A percentile compares a stretch with the other conserved stretches of the same genome.
These are phyloP conservation scores for Penicillium oxalicum DNA, from an alignment of 2,329 filamentous ascomycete genomes.

Conservation along the genomic window DNA sequence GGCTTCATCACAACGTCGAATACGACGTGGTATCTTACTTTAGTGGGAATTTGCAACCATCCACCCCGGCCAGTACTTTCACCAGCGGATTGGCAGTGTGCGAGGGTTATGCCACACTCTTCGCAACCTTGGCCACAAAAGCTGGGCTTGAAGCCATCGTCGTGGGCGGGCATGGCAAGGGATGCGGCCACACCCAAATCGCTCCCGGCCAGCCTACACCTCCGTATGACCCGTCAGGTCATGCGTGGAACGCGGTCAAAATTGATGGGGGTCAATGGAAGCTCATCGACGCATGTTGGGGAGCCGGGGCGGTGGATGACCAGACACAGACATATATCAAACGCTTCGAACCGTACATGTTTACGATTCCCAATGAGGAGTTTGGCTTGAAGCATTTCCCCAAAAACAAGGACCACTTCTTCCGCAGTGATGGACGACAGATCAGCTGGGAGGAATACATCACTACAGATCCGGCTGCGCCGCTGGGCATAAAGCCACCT, in stretches of 20 bases:
- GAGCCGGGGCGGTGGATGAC: constrained; percentile 64
- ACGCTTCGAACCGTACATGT: constrained; percentile 58
- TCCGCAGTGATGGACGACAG: constrained; percentile 62
- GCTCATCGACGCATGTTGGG: constrained; percentile 88
- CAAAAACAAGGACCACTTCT: constrained; percentile 60
- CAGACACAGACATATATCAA: constrained; percentile 57
- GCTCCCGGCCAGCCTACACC: constrained; percentile 61
- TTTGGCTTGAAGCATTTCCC: constrained; percentile 83
- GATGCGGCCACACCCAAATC: constrained; percentile 64
- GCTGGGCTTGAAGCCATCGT: constrained; percentile 74
- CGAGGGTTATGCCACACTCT: constrained; percentile 81
- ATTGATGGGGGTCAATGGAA: constrained; percentile 90
- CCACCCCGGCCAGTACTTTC: constrained; percentile 67
- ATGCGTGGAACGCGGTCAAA: constrained; percentile 90
- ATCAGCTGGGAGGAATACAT: constrained; percentile 79
- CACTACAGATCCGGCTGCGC: constrained; percentile 51
- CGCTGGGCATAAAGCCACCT: constrained; percentile 34
- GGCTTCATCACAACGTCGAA: constrained; percentile 87
- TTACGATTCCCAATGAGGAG: constrained; percentile 64
- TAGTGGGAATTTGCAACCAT: constrained; percentile 58
- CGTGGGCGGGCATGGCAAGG: constrained; percentile 77
- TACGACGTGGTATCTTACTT: constrained; percentile 83
- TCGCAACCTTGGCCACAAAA: constrained; percentile 67
- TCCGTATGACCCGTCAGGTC: constrained; percentile 52
- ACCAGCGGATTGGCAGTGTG: constrained; percentile 78